Evolutionary conservation across 2,329 filamentous ascomycete species (phyloP).

Genomic region (Neocatenulostroma microsporum): DNA sequence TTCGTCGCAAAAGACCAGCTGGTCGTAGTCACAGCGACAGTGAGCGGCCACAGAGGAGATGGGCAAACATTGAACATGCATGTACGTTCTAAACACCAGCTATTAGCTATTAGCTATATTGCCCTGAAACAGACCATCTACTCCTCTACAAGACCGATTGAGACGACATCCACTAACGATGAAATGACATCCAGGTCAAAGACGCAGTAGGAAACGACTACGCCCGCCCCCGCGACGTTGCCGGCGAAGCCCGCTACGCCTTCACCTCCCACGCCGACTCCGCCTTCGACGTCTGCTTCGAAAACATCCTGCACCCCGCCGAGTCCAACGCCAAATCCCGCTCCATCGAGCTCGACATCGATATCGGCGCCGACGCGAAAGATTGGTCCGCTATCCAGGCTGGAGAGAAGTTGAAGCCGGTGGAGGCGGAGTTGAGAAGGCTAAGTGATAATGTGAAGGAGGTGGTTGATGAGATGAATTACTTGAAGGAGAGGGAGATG

Average conservation of each 20-base stretch:
- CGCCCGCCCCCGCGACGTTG: conserved; percentile 80
- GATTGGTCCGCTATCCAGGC: conserved; percentile 97
- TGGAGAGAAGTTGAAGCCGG: conserved; percentile 93
- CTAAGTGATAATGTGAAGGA: conserved; percentile 87
- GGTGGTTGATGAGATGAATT: conserved; percentile 92
- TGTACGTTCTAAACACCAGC: too few species aligned
- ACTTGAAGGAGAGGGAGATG: conserved; percentile 81
- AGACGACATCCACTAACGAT: too few species aligned
- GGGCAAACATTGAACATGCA: conserved; percentile 92
- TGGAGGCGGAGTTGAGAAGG: conserved; percentile 87
- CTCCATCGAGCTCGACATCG: conserved; percentile 83
- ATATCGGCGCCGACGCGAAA: conserved; percentile 93
- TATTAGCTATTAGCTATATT: neutral
- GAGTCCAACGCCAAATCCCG: conserved; percentile 47
- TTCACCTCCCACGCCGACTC: conserved; percentile 91
- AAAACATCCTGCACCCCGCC: conserved; percentile 61
- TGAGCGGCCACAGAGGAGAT: conserved; percentile 80
- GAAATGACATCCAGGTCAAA: conserved; percentile 59
- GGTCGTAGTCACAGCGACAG: conserved; percentile 86
- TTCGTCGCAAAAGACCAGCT: conserved; percentile 88
- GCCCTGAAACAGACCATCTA: too few species aligned
- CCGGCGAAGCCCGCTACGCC: conserved; percentile 82
- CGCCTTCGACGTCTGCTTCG: conserved; percentile 93
- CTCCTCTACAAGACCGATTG: too few species aligned
- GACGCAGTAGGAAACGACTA: conserved; percentile 96